Evolutionary conservation across 1,284 basidiomycete genomes (phyloP).

Genomic region (Ceratobasidium sp.): DNA sequence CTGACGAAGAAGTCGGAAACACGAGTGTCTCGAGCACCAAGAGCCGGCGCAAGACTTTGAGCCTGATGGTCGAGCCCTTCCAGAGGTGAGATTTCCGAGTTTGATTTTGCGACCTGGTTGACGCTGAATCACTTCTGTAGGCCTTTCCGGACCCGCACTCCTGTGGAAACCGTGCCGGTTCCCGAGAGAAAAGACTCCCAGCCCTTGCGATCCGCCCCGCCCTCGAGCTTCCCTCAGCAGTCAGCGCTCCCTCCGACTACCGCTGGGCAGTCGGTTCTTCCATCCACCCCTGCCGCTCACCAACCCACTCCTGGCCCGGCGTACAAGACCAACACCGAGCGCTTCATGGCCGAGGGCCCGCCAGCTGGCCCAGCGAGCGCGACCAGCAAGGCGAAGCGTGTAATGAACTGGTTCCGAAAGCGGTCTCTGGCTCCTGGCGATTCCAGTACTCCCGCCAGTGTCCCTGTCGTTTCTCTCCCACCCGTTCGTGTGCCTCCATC

Average conservation of each 20-base stretch:
- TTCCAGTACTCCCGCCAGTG: conserved; percentile 8
- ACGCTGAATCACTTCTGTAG: conserved; percentile 17
- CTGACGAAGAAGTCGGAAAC: conserved; percentile 42
- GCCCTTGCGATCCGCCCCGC: conserved; percentile 21
- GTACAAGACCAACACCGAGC: conserved; percentile 28
- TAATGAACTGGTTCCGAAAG: conserved; percentile 68
- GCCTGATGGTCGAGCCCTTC: conserved; percentile 81
- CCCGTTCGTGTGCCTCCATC: neutral
- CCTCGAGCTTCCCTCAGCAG: no score
- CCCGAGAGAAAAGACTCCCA: conserved; percentile 41
- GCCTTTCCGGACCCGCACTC: conserved; percentile 33
- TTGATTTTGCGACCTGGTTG: neutral
- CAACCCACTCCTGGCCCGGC: conserved; percentile 12
- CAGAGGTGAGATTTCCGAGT: conserved; percentile 47
- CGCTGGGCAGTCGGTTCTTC: neutral
- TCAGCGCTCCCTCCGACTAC: conserved; percentile 42
- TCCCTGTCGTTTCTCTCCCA: neutral
- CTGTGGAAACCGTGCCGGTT: conserved; percentile 44
- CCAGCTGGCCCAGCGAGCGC: conserved; percentile 44
- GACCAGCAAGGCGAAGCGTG: conserved; percentile 61
- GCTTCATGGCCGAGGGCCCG: conserved; percentile 27
- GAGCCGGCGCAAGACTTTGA: conserved; percentile 77
- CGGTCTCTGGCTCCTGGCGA: conserved; percentile 52
- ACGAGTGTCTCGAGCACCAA: conserved; percentile 51
- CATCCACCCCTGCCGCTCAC: no score